Percentiles rank a stretch among this genome's conserved stretches.
Evolutionary conservation across 805 yeast genomes (phyloP).

Genomic region (Suhomyces pyralidae): DNA sequence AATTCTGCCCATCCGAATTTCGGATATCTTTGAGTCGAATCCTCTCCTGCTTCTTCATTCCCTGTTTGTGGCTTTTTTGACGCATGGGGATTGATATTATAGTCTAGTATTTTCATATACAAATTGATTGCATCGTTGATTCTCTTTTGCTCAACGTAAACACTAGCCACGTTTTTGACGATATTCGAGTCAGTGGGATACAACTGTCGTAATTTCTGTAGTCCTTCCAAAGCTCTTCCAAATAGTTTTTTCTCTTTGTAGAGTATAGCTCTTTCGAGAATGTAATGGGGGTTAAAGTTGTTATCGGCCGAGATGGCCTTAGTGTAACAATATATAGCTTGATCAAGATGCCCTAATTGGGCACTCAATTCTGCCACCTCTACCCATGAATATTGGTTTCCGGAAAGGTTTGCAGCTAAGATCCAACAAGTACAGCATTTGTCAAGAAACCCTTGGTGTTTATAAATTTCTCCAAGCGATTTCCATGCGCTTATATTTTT

Average conservation of each 20-base stretch:
- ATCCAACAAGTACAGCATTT: constrained; percentile 82
- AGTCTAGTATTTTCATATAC: constrained; percentile 61
- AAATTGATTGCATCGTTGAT: constrained; percentile 71
- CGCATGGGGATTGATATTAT: constrained; percentile 44
- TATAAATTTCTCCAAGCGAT: constrained; percentile 81
- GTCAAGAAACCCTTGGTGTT: constrained; percentile 59
- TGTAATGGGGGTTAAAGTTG: constrained; percentile 47
- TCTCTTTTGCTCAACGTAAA: constrained; percentile 54
- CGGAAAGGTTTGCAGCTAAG: constrained; percentile 72
- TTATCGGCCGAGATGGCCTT: constrained; percentile 52
- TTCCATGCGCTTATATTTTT: constrained; percentile 81
- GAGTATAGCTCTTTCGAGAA: constrained; percentile 63
- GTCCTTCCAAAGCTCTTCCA: constrained; percentile 72
- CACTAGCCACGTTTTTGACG: constrained; percentile 55
- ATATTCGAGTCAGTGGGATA: constrained; percentile 61
- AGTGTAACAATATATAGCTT: constrained; percentile 76
- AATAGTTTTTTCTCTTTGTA: constrained; percentile 64
- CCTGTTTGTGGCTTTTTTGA: neutral
- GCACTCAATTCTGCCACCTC: constrained; percentile 66
- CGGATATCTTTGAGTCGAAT: constrained; percentile 31
- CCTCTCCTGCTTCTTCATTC: neutral
- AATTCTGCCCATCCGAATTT: constrained; percentile 85
- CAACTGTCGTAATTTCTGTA: constrained; percentile 51
- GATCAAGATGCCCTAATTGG: constrained; percentile 65
- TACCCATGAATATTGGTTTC: constrained; percentile 77